Base-by-base conservation (phyloP, 805 yeast species). In the Saturnispora mendoncae region DNA sequence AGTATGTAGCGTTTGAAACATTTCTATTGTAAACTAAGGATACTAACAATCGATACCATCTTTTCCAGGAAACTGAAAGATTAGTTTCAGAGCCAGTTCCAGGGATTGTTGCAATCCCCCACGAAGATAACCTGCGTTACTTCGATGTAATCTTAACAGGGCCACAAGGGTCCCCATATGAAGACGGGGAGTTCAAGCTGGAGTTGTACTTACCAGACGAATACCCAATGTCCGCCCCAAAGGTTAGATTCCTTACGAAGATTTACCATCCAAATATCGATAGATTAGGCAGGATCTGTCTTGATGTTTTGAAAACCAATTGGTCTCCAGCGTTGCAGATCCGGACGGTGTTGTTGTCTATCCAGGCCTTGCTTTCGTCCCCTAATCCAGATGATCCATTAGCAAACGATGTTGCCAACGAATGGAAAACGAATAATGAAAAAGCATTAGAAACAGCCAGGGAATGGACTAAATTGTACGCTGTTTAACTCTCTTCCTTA, bases 301-400 rank as follows among this genome's bases (percentile, higher is more conserved):
- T 90, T 52, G 98, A 92, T 66, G 90, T 92, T 61, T 76, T 92
- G 63, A 88, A 90, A 65, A 97, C 92, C 60, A 95, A 90, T 64
- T 92, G 98, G 98, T 84, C 95, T 8, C 97, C 98, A 4, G 98
- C 98, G 0, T 69, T 90, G 46, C 97, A 92, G 60, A 92, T 92
- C 49, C 74, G 97, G 61, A 92, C 97, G 7, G 82, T 92, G 19
- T 66, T 92, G 47, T 68, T 92, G 43, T 84, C 95, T 8, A 82
- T 92, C 45, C 98, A 92, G 64, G 97, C 97, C 0, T 67, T 92
- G 43, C 66, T 92, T 39, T 95, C 95, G 2, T 87, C 95, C 4
- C 98, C 98, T 9, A 92, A 92, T 54, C 98, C 98, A 2, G 95
- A 92, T 58, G 98, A 92, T 62, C 98, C 98, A 2, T 70, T 92